These are phyloP conservation scores for Vicia sativa DNA, from an alignment of 306 rosid species.

Conservation along the genomic window DNA sequence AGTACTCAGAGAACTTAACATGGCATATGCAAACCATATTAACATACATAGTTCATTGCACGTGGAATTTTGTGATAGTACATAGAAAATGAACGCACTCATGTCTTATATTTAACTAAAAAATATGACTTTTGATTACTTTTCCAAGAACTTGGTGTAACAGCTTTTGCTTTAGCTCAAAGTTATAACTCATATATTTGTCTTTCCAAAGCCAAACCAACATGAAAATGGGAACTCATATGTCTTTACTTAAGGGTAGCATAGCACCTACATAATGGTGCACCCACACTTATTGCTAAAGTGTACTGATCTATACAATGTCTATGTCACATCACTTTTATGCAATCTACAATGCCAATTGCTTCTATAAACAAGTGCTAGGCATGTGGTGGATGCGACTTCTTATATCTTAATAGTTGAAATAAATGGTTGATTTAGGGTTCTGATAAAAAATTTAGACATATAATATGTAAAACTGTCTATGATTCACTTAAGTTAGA, in stretches of 20 bases:
- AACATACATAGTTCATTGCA: conserved; percentile 38
- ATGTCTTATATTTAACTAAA: conserved; percentile 17
- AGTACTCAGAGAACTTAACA: conserved; percentile 8
- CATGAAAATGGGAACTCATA: not conserved
- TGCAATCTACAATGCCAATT: not conserved
- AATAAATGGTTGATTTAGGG: too few species aligned
- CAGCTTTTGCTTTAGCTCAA: conserved; percentile 33
- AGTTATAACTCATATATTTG: conserved; percentile 23
- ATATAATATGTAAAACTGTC: too few species aligned
- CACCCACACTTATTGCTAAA: conserved; percentile 4
- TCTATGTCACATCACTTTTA: not conserved
- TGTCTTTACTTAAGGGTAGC: conserved; percentile 4
- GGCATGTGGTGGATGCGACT: not conserved
- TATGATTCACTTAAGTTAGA: too few species aligned
- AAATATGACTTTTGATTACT: conserved; percentile 20
- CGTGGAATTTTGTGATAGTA: conserved; percentile 48
- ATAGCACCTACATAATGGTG: conserved; percentile 8
- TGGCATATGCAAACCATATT: conserved; percentile 11
- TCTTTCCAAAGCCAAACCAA: conserved; percentile 7
- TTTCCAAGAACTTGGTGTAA: conserved; percentile 38
- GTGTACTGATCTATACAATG: not conserved
- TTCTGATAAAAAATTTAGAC: too few species aligned
- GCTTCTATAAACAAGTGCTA: not conserved
- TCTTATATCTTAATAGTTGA: too few species aligned
- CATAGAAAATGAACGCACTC: conserved; percentile 37